phyloP scores from a whole-genome alignment of 768 basidiomycete genomes.

The Multifurca ochricompacta region DNA sequence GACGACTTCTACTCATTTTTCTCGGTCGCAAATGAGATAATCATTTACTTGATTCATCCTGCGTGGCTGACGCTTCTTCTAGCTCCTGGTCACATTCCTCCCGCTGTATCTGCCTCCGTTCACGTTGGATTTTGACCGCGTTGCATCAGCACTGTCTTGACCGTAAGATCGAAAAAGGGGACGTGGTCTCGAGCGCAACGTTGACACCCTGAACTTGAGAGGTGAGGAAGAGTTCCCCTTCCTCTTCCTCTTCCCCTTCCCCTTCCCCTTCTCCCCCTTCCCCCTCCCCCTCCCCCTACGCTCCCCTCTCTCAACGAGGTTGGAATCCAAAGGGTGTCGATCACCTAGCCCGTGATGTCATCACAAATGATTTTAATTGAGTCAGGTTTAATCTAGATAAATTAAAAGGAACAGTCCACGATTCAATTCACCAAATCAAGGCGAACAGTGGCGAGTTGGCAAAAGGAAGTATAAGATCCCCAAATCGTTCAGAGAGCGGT shows the following conservation, averaged over 20 bases:
- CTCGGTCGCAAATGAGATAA: conserved; percentile 6
- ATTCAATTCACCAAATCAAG: no score
- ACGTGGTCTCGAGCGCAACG: no score
- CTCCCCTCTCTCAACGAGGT: not conserved
- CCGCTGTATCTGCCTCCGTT: not conserved
- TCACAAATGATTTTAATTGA: not conserved
- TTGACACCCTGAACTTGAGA: no score
- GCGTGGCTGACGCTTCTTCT: not conserved
- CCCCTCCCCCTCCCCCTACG: no score
- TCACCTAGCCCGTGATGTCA: conserved; percentile 11
- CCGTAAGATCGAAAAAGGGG: no score
- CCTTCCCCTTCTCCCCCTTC: no score
- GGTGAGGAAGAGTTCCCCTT: no score
- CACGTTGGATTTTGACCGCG: not conserved
- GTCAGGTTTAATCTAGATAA: not conserved
- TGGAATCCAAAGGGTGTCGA: conserved; percentile 11
- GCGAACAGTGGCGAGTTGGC: not conserved
- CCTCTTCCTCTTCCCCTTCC: no score
- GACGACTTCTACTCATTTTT: conserved; percentile 8
- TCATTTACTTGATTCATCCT: conserved; percentile 1
- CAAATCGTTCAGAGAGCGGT: no score
- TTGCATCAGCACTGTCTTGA: not conserved
- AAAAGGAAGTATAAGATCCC: not conserved
- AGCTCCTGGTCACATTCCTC: not conserved
- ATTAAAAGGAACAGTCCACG: no score